phyloP scores from a whole-genome alignment of 306 rosid genomes.

The Dryas octopetala region DNA sequence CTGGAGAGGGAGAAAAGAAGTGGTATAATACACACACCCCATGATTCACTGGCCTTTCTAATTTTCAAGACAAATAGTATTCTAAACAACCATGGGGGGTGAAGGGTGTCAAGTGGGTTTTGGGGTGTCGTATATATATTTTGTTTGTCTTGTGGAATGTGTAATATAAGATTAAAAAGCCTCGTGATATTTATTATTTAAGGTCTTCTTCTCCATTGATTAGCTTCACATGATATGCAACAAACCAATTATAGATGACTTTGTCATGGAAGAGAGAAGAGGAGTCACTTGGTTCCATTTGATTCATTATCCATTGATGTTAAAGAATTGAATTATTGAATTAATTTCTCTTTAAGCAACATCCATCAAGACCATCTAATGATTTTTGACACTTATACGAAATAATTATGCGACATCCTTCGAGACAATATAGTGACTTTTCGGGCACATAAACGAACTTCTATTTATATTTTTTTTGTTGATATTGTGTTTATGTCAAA shows the following conservation, averaged over 20 bases:
- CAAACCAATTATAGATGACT: too few relatives aligned
- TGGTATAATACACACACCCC: constrained; percentile 22
- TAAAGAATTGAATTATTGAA: background rate
- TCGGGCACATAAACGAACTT: too few relatives aligned
- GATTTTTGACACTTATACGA: too few relatives aligned
- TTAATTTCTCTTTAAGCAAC: background rate
- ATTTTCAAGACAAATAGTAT: constrained; percentile 12
- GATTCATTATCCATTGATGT: background rate
- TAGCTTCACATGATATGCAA: too few relatives aligned
- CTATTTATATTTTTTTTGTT: too few relatives aligned
- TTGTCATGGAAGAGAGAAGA: too few relatives aligned
- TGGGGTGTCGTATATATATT: background rate
- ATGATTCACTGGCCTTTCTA: constrained; percentile 29
- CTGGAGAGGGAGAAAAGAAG: constrained; percentile 2
- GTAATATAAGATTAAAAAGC: constrained; percentile 1
- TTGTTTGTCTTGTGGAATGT: constrained; percentile 17
- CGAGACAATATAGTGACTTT: too few relatives aligned
- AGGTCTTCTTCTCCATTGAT: background rate
- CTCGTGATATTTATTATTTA: constrained; percentile 9
- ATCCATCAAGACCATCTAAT: too few relatives aligned
- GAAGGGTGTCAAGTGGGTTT: constrained; percentile 20
- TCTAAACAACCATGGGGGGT: background rate
- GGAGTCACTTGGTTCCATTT: too few relatives aligned
- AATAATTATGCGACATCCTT: too few relatives aligned
- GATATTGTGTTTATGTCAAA: too few relatives aligned